Base-by-base conservation (phyloP, 768 basidiomycete species). In the Obba rivulosa region DNA sequence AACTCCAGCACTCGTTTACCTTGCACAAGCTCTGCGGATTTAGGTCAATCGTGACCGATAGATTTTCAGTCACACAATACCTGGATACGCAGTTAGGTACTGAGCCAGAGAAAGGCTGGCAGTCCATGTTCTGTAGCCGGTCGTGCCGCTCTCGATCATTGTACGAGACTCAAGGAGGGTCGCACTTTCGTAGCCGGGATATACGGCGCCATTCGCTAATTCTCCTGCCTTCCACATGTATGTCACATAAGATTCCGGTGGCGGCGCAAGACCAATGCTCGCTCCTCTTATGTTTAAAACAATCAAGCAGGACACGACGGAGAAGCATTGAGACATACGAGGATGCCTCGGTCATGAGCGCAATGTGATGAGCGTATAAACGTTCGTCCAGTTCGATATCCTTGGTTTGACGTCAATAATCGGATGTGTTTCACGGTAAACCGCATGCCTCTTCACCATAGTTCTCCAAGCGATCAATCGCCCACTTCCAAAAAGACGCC, bases 61-160 rank as follows among this genome's bases (percentile, higher is more conserved):
- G 39, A 50, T 25, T 0, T 0, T 24, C 10, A 18, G 11, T 36
- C 10, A 5, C n/a, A n/a, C 17, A 41, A 25, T 64, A 86, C 87
- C 75, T 62, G 80, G 68, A 58, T 84, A 69, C 8, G 57, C 50
- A 17, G 79, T 73, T 20, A 91, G 67, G 57, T 80, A 83, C 41
- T 82, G 74, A 0, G 80, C 79, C 17, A 91, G 69, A 24, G 77
- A 67, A 38, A 84, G 75, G 54, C 86, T 83, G 4, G 89, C 85
- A 23, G 74, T 69, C 89, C 89, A 92, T 7, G 88, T 92, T 46
- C 85, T 74, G 41, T 91, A 65, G 11, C 89, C 87, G 1, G 87
- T 91, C 0, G 87, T 91, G 0, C 89, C 88, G 36, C 71, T 69
- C 62, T 90, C 87, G 23, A 90, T 81, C 2, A 74, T 80, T 2